Conservation (phyloP, 2,329 filamentous ascomycete species). For the Trichoderma gracile region DNA sequence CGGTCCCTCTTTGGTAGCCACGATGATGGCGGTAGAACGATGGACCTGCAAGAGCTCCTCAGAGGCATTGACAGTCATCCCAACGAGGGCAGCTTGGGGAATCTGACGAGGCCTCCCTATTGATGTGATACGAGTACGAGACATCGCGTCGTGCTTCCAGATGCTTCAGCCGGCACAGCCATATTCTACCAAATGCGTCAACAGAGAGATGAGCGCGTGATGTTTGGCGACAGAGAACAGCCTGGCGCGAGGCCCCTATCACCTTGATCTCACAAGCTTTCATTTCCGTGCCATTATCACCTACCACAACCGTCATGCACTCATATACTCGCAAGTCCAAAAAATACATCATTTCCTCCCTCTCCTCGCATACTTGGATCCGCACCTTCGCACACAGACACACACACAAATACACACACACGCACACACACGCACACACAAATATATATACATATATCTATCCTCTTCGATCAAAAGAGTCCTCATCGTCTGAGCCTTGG, state of each 20-base stretch:
- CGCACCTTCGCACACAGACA: not conserved
- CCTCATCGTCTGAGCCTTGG: not conserved
- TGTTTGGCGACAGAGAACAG: not conserved
- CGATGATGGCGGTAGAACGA: slow-evolving; percentile 37
- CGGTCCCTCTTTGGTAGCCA: slow-evolving; percentile 39
- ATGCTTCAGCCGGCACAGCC: not conserved
- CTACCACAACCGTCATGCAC: not conserved
- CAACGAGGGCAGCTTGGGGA: slow-evolving; percentile 49
- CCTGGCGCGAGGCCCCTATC: too few relatives aligned
- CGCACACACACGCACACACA: not conserved
- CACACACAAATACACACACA: not conserved
- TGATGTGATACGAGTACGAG: slow-evolving; percentile 32
- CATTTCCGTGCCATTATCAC: not conserved
- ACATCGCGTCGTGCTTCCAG: not conserved
- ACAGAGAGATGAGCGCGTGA: not conserved
- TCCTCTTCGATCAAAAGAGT: not conserved
- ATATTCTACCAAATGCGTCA: not conserved
- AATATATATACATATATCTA: not conserved
- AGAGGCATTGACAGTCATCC: slow-evolving; percentile 52
- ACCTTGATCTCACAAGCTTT: not conserved
- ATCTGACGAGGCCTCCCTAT: slow-evolving; percentile 53
- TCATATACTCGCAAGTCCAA: not conserved
- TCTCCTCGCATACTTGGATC: too few relatives aligned
- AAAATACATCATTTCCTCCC: not conserved
- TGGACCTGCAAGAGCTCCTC: slow-evolving; percentile 53